Base-by-base conservation (phyloP, 495 filamentous ascomycete genomes). In the Lindgomyces ingoldianus region DNA sequence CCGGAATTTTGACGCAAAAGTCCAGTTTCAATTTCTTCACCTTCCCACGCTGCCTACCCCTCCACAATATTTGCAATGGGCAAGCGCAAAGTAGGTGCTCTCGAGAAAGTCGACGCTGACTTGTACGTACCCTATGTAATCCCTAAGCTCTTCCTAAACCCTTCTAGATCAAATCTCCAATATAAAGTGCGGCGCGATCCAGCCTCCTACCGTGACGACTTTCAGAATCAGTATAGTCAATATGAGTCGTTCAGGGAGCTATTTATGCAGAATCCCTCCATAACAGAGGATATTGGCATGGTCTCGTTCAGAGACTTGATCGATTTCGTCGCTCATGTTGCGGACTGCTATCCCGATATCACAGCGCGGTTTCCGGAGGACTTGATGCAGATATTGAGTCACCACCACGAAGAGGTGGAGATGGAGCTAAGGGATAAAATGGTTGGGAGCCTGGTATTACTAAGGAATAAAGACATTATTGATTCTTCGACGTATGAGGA, bases 61-160 rank as follows among this genome's bases (percentile, higher is more conserved):
- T 3, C 16, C 10, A 2, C 36, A 10, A 12, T 10, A 9, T 6
- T n/a, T 25, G 30, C n/a, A 47, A 62, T 62, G 60, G 60, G 49
- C 1, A 96, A 96, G 74, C 83, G 91, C 75, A 93, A 93, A 78
- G 79, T 96, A 41, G 89, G 89, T 30, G 93, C 93, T 42, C 83
- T 96, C 71, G 92, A 97, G 78, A 97, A 97, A 82, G 86, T 95
- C 68, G 93, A 97, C 70, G 92, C 91, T 27, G 91, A 96, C 74
- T 74, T 96, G 33, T 39, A 39, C 14, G 33, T 14, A 14, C 6
- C n/a, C 33, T 39, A 6, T 39, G 33, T 39, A 6, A 6, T 39
- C 14, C 33, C 14, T 14, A 39, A 6, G 33, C 6, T 39, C 33
- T 14, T 39, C 14, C 33, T 39, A 39, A 39, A 6, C 33, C 6